Conservation (phyloP, 495 filamentous ascomycete species). For the Podospora sp. region DNA sequence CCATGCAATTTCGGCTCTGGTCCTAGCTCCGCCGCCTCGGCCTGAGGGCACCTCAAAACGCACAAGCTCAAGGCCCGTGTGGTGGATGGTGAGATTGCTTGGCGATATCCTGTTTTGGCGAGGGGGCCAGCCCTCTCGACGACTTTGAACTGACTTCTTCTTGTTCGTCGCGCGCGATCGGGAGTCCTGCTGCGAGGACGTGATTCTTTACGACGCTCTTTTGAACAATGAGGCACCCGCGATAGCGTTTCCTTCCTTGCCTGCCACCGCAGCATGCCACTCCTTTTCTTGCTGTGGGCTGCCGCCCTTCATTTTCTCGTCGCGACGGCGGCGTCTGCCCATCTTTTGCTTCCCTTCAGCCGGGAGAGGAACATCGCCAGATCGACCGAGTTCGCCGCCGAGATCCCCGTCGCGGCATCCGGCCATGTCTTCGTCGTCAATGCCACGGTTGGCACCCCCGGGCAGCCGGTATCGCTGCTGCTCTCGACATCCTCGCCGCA, state of each 20-base stretch:
- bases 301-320: constrained; percentile 20
- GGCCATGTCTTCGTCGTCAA: constrained; percentile 25
- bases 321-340: constrained; percentile 13
- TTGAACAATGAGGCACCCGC: constrained; percentile 12
- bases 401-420: constrained; percentile 16
- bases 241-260: constrained; percentile 13
- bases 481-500: constrained; percentile 22
- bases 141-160: not conserved
- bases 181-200: not conserved
- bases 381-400: not conserved
- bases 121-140: not conserved
- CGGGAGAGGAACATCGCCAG: constrained; percentile 13
- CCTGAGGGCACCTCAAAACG: not conserved
- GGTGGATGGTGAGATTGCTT: not conserved
- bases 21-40: not conserved
- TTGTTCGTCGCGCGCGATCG: not conserved
- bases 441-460: constrained; percentile 23
- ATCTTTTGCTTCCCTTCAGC: constrained; percentile 20
- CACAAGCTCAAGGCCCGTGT: not conserved
- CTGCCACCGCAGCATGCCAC: constrained; percentile 26
- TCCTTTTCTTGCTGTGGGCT: constrained; percentile 25
- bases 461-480: constrained; percentile 22
- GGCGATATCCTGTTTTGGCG: not conserved
- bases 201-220: not conserved
- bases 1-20: not conserved